A percentile compares a stretch with the other conserved stretches of the same genome.
Conservation (phyloP, 2,329 filamentous ascomycete species). For the Ophiostoma quercus region DNA sequence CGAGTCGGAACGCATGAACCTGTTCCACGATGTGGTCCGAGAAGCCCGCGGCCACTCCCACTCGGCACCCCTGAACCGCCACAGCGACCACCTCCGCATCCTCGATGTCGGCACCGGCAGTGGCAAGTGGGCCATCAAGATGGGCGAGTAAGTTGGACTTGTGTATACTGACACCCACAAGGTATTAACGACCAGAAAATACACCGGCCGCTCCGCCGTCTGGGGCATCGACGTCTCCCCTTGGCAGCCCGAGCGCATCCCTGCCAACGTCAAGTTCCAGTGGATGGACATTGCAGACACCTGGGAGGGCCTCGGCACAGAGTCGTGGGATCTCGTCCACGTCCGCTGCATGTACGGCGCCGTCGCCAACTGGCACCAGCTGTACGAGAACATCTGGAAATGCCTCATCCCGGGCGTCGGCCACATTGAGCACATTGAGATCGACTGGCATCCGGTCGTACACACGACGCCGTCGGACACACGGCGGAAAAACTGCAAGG, state of each 20-base stretch:
- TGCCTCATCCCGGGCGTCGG: constrained; percentile 73
- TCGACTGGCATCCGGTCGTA: constrained; percentile 70
- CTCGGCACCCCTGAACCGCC: background rate
- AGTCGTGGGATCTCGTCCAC: constrained; percentile 77
- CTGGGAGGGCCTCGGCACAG: constrained; percentile 51
- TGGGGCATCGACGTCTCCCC: constrained; percentile 23
- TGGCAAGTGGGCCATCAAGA: background rate
- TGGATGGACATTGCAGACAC: constrained; percentile 72
- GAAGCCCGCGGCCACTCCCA: background rate
- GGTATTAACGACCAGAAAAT: background rate
- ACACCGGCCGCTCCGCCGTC: constrained; percentile 21
- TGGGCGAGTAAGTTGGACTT: background rate
- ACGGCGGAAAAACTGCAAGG: background rate
- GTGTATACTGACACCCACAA: no score
- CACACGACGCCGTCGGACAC: background rate
- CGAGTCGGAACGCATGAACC: constrained; percentile 1
- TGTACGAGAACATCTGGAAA: constrained; percentile 67
- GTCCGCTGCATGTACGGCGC: constrained; percentile 74
- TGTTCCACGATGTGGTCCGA: background rate
- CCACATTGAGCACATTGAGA: constrained; percentile 80
- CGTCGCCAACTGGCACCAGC: constrained; percentile 66
- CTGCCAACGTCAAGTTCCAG: constrained; percentile 61
- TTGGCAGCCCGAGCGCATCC: constrained; percentile 51
- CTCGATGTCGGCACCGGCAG: background rate
- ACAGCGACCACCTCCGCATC: background rate